These are phyloP conservation scores for Crithidia bombi DNA, from an alignment of 208 protist genomes.

Conservation along the genomic window DNA sequence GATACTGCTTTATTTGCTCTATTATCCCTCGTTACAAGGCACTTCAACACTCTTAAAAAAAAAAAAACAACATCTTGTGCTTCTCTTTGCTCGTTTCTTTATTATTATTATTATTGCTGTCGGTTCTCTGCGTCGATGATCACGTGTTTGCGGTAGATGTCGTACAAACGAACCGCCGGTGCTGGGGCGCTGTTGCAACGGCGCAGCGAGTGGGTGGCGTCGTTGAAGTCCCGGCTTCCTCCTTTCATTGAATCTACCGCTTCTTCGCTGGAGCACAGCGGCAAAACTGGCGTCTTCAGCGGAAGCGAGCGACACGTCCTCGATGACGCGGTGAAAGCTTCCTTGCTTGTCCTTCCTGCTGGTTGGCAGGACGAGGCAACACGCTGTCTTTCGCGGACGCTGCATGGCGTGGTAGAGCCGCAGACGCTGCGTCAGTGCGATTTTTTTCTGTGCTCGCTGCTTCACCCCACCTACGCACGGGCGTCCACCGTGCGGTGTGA, in stretches of 20 bases:
- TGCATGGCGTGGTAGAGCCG: constrained; percentile 51
- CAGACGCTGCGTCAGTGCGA: constrained; percentile 40
- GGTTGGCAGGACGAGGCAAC: constrained; percentile 34
- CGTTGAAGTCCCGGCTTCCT: constrained; percentile 15
- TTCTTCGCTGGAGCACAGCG: constrained; percentile 6
- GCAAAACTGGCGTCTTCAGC: constrained; percentile 11
- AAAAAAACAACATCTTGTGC: too few species aligned
- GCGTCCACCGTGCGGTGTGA: constrained; percentile 3
- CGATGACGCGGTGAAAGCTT: constrained; percentile 5
- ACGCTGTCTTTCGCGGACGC: constrained; percentile 32
- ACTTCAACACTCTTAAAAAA: too few species aligned
- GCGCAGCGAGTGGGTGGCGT: constrained; percentile 27
- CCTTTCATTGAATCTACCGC: constrained; percentile 16
- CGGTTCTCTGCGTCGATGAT: too few species aligned
- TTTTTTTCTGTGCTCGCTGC: constrained; percentile 71
- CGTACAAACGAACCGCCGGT: not conserved
- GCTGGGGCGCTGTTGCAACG: constrained; percentile 19
- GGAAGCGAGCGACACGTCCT: constrained; percentile 12
- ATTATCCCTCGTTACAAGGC: too few species aligned
- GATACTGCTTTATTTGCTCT: too few species aligned
- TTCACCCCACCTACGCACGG: constrained; percentile 76
- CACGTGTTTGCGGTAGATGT: too few species aligned
- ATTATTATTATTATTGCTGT: not conserved
- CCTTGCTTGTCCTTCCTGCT: constrained; percentile 28
- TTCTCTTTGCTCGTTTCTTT: not conserved